Evolutionary conservation across 495 filamentous ascomycete genomes (phyloP).

Genomic region (Penicillium coffeae): DNA sequence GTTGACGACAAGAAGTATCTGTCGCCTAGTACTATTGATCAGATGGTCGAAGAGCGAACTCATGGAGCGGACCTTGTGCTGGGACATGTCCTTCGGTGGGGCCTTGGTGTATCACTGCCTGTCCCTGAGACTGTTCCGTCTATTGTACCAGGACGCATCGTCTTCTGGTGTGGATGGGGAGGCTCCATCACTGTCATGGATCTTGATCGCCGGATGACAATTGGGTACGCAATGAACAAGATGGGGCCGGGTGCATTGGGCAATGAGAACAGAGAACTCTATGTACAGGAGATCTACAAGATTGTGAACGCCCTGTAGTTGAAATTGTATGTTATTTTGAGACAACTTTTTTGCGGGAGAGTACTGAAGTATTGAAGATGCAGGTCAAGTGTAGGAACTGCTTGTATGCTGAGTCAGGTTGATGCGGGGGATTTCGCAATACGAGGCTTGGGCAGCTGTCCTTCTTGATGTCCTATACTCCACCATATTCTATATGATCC

Average conservation of each 20-base stretch:
- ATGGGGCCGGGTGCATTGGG: conserved; percentile 14
- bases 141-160: conserved; percentile 22
- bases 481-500: too few relatives aligned
- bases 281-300: background rate
- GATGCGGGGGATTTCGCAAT: too few relatives aligned
- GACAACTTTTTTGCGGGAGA: too few relatives aligned
- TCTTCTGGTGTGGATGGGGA: conserved; percentile 43
- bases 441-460: too few relatives aligned
- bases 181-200: conserved; percentile 44
- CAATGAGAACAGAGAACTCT: background rate
- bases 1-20: conserved; percentile 31
- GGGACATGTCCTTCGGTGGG: conserved; percentile 20
- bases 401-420: too few relatives aligned
- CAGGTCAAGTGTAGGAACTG: too few relatives aligned
- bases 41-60: conserved; percentile 36
- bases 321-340: too few relatives aligned
- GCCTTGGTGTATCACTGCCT: conserved; percentile 32
- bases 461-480: too few relatives aligned
- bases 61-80: conserved; percentile 32
- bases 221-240: conserved; percentile 44
- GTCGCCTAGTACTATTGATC: conserved; percentile 28
- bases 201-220: conserved; percentile 32
- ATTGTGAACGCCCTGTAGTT: background rate
- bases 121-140: conserved; percentile 12
- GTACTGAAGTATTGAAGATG: too few relatives aligned